Base-by-base conservation (phyloP, 371 early-diverging fungal species). In the Mortierella sp. region DNA sequence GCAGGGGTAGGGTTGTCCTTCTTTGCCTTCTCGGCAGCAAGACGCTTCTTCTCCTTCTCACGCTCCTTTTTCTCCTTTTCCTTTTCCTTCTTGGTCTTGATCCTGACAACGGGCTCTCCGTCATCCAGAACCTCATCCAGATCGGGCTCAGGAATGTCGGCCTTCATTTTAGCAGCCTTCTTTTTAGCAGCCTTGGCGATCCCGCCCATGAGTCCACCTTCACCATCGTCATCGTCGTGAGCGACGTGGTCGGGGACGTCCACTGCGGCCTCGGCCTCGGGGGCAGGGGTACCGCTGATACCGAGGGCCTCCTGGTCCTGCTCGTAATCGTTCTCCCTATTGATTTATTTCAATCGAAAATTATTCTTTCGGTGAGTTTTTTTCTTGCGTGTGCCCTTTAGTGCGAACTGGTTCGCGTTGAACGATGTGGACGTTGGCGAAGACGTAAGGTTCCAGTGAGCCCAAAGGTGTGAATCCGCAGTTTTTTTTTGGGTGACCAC, bases 81-180 rank as follows among this genome's bases (percentile, higher is more conserved):
- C 83, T 92, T 92, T 75, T 93, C 91, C 87, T 92, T 93, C 82
- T 90, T 88, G 5, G 91, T 87, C 81, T 92, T 91, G 77, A 93
- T 88, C 44, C 79, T 87, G 77, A 82, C 73, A n/a, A 75, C 82
- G 27, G 89, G 84, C 72, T 84, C 91, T 11, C 48, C 88, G 65
- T 68, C 83, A 14, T 77, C 75, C 41, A 75, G 71, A 24, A 78
- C 77, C 0, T 63, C 63, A 4, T 71, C 71, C 12, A 58, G 49
- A 18, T 65, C 71, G 4, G 71, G 76, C 8, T 83, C 80, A 6
- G 78, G 77, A 5, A 77, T n/a, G 18, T 48, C 74, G n/a, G 82
- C 83, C 83, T 90, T 85, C 58, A n/a, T n/a, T n/a, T n/a, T n/a
- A n/a, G n/a, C 41, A 24, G 84, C 84, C 75, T 87, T 84, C 85